Conservation (phyloP, 148 eudicot genomes). For the Suaeda aralocaspica region DNA sequence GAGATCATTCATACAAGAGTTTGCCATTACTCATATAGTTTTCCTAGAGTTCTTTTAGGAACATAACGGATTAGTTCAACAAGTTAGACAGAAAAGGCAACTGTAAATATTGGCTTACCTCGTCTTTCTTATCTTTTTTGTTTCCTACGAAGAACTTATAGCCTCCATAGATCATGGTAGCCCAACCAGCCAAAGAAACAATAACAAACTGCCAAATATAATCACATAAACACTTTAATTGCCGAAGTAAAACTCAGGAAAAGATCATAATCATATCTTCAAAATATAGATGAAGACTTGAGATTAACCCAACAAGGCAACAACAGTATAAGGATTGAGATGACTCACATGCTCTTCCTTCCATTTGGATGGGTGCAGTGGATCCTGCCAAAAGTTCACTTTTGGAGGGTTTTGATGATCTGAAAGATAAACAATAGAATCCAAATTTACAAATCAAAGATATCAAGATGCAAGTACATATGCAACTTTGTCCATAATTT, state of each 20-base stretch:
- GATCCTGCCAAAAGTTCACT: constrained; percentile 57
- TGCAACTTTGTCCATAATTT: not conserved
- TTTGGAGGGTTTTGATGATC: constrained; percentile 52
- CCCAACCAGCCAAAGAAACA: constrained; percentile 46
- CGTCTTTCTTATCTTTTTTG: constrained; percentile 29
- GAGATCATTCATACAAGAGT: too few relatives aligned
- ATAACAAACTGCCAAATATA: constrained; percentile 35
- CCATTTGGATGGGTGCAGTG: constrained; percentile 50
- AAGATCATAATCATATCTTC: too few relatives aligned
- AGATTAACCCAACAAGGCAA: too few relatives aligned
- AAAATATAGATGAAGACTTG: too few relatives aligned
- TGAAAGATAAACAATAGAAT: constrained; percentile 20
- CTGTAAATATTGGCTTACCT: constrained; percentile 21
- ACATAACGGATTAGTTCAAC: too few relatives aligned
- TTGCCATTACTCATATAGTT: too few relatives aligned
- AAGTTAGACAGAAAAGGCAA: too few relatives aligned
- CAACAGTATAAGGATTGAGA: too few relatives aligned
- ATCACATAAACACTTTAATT: too few relatives aligned
- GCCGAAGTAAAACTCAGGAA: too few relatives aligned
- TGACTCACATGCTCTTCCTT: constrained; percentile 62
- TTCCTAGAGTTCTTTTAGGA: too few relatives aligned
- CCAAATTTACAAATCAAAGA: not conserved
- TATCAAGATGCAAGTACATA: not conserved
- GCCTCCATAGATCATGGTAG: constrained; percentile 29
- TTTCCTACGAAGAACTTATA: constrained; percentile 33